Conservation (phyloP, 768 basidiomycete species). For the Rhodosporidiobolus odoratus region DNA sequence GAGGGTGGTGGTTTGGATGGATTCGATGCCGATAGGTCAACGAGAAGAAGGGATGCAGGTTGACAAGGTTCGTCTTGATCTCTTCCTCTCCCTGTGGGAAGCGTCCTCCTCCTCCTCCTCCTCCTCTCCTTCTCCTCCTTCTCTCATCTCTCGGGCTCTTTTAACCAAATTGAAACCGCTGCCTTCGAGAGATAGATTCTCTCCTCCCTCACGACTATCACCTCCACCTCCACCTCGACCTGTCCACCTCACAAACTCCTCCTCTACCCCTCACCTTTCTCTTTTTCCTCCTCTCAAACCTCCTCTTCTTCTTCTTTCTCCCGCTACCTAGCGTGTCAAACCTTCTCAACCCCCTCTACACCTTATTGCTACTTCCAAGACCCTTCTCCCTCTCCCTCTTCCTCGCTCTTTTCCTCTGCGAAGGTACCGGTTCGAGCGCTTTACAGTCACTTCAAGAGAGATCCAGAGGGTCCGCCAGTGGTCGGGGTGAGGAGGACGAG, state of each 20-base stretch:
- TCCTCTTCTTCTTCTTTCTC: conserved; percentile 38
- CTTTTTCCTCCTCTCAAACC: conserved; percentile 36
- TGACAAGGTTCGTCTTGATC: neutral
- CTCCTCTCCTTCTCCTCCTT: neutral
- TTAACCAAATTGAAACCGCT: no score
- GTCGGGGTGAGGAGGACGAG: conserved; percentile 31
- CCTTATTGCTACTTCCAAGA: conserved; percentile 41
- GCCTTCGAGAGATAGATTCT: no score
- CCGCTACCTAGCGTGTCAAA: conserved; percentile 38
- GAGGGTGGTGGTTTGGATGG: no score
- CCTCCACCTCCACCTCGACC: conserved; percentile 12
- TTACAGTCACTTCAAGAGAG: conserved; percentile 37
- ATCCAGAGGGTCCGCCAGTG: conserved; percentile 33
- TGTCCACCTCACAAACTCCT: conserved; percentile 32
- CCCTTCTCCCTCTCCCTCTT: no score
- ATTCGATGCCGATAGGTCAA: no score
- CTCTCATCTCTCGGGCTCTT: neutral
- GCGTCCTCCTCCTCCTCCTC: neutral
- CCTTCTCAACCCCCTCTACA: conserved; percentile 1
- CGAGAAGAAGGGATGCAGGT: neutral
- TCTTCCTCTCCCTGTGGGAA: no score
- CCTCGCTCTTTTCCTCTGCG: no score
- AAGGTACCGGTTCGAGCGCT: conserved; percentile 25
- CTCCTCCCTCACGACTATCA: neutral
- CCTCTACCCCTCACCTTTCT: conserved; percentile 42